Conservation (phyloP, 176 grass and related monocot species). For the Elymus sibiricus region DNA sequence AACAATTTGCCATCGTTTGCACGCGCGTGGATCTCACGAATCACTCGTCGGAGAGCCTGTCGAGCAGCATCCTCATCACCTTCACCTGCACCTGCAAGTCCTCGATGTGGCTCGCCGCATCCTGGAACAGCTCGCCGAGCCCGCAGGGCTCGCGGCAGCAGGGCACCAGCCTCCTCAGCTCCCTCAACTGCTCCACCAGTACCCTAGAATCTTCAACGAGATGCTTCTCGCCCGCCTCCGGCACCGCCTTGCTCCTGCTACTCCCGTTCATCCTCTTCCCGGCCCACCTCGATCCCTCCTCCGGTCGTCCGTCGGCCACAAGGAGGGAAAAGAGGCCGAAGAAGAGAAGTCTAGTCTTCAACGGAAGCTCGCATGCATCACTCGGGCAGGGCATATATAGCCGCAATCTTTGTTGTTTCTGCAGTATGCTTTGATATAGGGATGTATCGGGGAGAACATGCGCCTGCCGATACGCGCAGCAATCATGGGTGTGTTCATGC, state of each 20-base stretch:
- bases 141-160: slow-evolving; percentile 31
- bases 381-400: slow-evolving; percentile 33
- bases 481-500: slow-evolving; percentile 20
- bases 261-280: slow-evolving; percentile 24
- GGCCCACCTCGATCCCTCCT: not conserved
- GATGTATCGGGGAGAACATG: slow-evolving; percentile 22
- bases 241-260: not conserved
- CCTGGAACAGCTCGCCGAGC: slow-evolving; percentile 46
- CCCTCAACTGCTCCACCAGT: slow-evolving; percentile 43
- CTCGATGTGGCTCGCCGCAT: slow-evolving; percentile 41
- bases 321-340: not conserved
- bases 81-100: slow-evolving; percentile 39
- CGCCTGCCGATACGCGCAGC: slow-evolving; percentile 1
- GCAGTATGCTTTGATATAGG: not conserved
- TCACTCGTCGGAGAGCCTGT: slow-evolving; percentile 44
- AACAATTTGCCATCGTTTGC: not conserved
- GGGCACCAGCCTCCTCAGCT: slow-evolving; percentile 50
- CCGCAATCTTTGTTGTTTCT: slow-evolving; percentile 56
- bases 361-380: slow-evolving; percentile 16
- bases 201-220: slow-evolving; percentile 18
- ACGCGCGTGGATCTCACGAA: not conserved
- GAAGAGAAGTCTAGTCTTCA: not conserved
- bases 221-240: slow-evolving; percentile 19
- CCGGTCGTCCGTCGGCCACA: not conserved
- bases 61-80: slow-evolving; percentile 51